Conservation (phyloP, 2,329 filamentous ascomycete species). For the Meredithiella fracta region DNA sequence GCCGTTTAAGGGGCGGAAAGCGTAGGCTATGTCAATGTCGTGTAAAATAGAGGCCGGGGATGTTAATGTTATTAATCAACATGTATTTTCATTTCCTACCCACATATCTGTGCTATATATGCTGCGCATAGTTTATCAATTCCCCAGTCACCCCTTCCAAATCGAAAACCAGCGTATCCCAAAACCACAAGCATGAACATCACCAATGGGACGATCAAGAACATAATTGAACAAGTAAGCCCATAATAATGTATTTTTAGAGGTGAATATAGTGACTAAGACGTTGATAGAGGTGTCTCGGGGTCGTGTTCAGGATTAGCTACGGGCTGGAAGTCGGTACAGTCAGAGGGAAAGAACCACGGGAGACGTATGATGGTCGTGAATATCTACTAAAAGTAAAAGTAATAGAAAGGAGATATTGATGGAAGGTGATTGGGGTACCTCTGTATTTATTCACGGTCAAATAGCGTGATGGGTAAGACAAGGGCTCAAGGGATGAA, state of each 20-base stretch:
- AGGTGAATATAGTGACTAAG: neutral
- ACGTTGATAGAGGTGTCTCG: conserved; percentile 9
- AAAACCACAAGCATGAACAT: conserved; percentile 16
- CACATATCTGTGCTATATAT: conserved; percentile 25
- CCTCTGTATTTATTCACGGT: neutral
- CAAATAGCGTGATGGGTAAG: neutral
- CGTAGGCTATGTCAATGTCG: conserved; percentile 22
- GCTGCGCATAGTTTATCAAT: conserved; percentile 18
- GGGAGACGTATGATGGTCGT: neutral
- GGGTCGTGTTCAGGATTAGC: conserved; percentile 1
- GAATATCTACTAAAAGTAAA: neutral
- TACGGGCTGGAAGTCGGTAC: conserved; percentile 13
- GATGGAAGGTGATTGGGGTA: neutral
- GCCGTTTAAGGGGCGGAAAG: conserved; percentile 33
- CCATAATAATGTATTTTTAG: neutral
- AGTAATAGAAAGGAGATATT: neutral
- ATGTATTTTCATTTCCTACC: conserved; percentile 14
- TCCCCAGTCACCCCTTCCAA: conserved; percentile 13
- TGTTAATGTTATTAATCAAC: neutral
- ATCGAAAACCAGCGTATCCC: conserved; percentile 15
- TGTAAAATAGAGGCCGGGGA: conserved; percentile 22
- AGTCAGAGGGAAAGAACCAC: conserved; percentile 3
- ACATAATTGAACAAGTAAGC: conserved; percentile 8
- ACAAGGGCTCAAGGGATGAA: neutral
- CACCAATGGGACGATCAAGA: conserved; percentile 8